Percentiles rank a stretch among this genome's conserved stretches.
Conservation (phyloP, 2,329 filamentous ascomycete genomes). For the Fusarium brevicatenulatum region DNA sequence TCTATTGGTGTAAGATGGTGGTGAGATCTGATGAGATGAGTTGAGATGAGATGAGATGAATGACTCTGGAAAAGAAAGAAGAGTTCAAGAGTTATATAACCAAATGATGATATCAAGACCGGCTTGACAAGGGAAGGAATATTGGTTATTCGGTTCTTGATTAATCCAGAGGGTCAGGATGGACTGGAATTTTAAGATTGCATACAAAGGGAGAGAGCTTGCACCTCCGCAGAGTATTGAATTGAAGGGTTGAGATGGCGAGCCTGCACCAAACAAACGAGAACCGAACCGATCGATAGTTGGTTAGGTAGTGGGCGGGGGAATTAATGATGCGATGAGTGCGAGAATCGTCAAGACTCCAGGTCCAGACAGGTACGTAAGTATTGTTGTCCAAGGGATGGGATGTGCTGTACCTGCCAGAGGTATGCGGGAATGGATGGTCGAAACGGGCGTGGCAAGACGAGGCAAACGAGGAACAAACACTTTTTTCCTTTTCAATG, state of each 20-base stretch:
- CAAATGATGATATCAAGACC: conserved; percentile 35
- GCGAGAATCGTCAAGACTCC: conserved; percentile 34
- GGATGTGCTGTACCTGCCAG: conserved; percentile 35
- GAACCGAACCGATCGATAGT: conserved; percentile 8
- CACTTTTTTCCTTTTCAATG: not conserved
- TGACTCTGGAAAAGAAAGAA: conserved; percentile 5
- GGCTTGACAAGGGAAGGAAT: conserved; percentile 42
- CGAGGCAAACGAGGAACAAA: conserved; percentile 29
- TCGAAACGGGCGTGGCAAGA: conserved; percentile 23
- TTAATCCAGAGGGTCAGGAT: conserved; percentile 27
- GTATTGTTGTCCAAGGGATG: conserved; percentile 33
- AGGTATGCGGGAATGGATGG: conserved; percentile 35
- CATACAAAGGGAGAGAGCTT: conserved; percentile 42
- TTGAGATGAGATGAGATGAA: not conserved
- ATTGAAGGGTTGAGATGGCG: conserved; percentile 18
- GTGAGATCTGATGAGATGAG: conserved; percentile 2
- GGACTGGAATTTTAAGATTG: conserved; percentile 39
- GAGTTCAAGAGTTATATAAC: conserved; percentile 31
- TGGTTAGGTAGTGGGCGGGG: not conserved
- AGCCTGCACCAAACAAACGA: conserved; percentile 36
- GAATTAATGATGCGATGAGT: not conserved
- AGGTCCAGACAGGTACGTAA: not conserved
- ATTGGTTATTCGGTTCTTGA: conserved; percentile 28
- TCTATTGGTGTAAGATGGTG: conserved; percentile 9
- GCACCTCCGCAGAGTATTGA: conserved; percentile 35